phyloP scores from a whole-genome alignment of 2,329 filamentous ascomycete genomes.

The Xylariaceae sp. region DNA sequence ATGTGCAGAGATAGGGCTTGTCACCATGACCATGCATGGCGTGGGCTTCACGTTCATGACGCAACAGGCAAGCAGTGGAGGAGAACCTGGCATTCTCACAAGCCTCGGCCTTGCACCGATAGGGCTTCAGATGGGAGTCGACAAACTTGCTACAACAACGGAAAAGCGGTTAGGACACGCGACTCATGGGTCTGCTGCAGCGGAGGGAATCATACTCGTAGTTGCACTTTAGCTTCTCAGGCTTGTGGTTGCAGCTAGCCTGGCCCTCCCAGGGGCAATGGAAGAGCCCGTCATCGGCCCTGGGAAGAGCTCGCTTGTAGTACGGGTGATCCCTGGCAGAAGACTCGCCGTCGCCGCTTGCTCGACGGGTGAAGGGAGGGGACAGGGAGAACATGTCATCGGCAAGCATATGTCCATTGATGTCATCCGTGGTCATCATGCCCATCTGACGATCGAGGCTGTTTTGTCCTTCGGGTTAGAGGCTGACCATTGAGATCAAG shows the following conservation, averaged over 20 bases:
- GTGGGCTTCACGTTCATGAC: slow-evolving; percentile 92
- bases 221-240: slow-evolving; percentile 97
- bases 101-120: slow-evolving; percentile 80
- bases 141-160: slow-evolving; percentile 73
- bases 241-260: slow-evolving; percentile 73
- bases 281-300: slow-evolving; percentile 76
- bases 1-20: slow-evolving; percentile 85
- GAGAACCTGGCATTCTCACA: slow-evolving; percentile 89
- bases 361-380: slow-evolving; percentile 42
- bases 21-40: slow-evolving; percentile 92
- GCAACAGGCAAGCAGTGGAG: slow-evolving; percentile 88
- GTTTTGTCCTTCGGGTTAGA: slow-evolving; percentile 30
- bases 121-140: slow-evolving; percentile 93
- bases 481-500: slow-evolving; percentile 14
- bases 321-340: slow-evolving; percentile 60
- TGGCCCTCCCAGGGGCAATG: slow-evolving; percentile 84
- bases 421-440: slow-evolving; percentile 34
- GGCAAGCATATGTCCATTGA: slow-evolving; percentile 32
- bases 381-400: slow-evolving; percentile 36
- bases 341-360: slow-evolving; percentile 48
- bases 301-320: slow-evolving; percentile 61
- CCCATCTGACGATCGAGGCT: slow-evolving; percentile 37
- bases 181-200: background rate
- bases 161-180: slow-evolving; percentile 15
- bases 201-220: slow-evolving; percentile 70